phyloP scores from a whole-genome alignment of 2,329 filamentous ascomycete species.

The Lachnellula suecica region DNA sequence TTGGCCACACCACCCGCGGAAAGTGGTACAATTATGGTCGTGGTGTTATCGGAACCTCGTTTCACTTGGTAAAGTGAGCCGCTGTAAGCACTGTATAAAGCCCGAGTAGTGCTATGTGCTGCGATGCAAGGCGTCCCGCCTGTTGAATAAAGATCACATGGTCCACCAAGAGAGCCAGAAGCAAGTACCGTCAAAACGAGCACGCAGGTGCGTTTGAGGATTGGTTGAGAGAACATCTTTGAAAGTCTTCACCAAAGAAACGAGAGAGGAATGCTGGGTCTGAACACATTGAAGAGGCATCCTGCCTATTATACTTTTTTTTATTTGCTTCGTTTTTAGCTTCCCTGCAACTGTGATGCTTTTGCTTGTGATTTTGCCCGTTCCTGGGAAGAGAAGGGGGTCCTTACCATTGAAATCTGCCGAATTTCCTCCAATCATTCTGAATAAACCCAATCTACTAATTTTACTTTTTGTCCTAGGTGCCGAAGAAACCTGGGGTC shows the following conservation, averaged over 20 bases:
- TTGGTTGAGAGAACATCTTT: constrained; percentile 34
- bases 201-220: constrained; percentile 24
- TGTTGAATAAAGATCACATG: constrained; percentile 60
- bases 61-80: constrained; percentile 59
- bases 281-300: not conserved
- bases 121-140: constrained; percentile 63
- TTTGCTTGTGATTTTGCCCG: constrained; percentile 12
- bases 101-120: constrained; percentile 64
- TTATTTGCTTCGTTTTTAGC: not conserved
- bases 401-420: not conserved
- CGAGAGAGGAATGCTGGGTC: not conserved
- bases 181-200: too few species aligned
- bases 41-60: constrained; percentile 48
- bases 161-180: constrained; percentile 45
- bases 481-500: too few species aligned
- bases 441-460: too few species aligned
- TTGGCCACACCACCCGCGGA: constrained; percentile 63
- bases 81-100: constrained; percentile 53
- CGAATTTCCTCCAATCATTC: constrained; percentile 19
- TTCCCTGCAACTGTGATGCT: constrained; percentile 5
- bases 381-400: constrained; percentile 4
- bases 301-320: not conserved
- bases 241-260: constrained; percentile 2
- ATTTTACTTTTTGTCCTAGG: too few species aligned
- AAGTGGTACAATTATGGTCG: constrained; percentile 40